Conservation (phyloP, 805 yeast species). For the Pichia exigua region DNA sequence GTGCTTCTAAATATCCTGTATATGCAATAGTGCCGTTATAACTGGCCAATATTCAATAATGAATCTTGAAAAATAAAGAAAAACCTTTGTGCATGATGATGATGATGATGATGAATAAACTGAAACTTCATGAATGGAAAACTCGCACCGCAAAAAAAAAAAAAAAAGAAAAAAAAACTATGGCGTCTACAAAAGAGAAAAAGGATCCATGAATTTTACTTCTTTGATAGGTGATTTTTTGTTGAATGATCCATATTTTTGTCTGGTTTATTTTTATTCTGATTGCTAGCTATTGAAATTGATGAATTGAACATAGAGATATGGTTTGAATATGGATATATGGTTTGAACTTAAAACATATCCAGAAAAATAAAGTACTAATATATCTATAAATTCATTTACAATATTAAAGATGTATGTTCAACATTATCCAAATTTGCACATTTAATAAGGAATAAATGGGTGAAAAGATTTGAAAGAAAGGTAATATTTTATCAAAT, state of each 20-base stretch:
- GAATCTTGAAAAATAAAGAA: too few species aligned
- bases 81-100: background rate
- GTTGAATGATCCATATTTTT: too few species aligned
- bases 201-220: background rate
- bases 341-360: background rate
- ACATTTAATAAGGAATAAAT: background rate
- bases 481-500: conserved; percentile 6
- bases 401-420: background rate
- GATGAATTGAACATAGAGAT: background rate
- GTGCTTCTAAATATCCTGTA: background rate
- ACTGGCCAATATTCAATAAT: background rate
- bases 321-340: too few species aligned
- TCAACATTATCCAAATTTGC: conserved; percentile 3
- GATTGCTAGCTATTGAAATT: too few species aligned
- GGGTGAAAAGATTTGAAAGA: background rate
- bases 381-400: background rate
- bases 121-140: background rate
- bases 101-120: background rate
- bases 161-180: too few species aligned
- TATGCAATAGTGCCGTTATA: background rate
- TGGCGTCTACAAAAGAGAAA: background rate
- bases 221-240: too few species aligned
- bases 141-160: too few species aligned
- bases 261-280: too few species aligned
- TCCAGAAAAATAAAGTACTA: background rate